Evolutionary conservation across 306 rosid species (phyloP), one percentile per base, ranked within the genome.

Genomic region (Vicia villosa): DNA sequence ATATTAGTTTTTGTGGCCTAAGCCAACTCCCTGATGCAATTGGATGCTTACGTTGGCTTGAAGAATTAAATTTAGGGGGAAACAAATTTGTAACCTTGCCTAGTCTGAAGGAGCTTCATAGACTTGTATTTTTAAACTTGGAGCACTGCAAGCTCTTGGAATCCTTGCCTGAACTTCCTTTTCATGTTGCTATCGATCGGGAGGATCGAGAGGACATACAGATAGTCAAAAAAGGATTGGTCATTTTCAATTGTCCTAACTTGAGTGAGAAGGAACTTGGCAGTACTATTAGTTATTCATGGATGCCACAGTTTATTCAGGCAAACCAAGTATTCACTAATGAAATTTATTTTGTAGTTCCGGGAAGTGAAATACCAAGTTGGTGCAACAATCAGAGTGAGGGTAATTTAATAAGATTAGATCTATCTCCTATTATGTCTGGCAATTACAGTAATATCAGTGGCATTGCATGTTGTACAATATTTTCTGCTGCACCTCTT

Each of bases 341-440:
- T 57, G 0, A 4, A 6, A 38, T 68, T 20, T 6, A 8, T 3
- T 11, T 21, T 21, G 40, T 69, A 54, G 22, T 69, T 69, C 74
- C 64, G 0, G 66, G 63, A 61, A 22, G 16, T 61, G 28, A 61
- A 72, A 61, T 47, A 9, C 69, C 77, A 47, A 62, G 38, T 20
- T 61, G 69, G 69, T 61, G 49, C 69, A 47, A 9, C 28, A 14
- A 49, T 47, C 63, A 61, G 14, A 17, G 12, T 5, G 45, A 4
- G 10, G 26, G 73, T 16, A 1, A 5, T 4, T 69, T 40, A 21
- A 69, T 54, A 38, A 54, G 5, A 14, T 9, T 69, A 0, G 41
- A 54, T 8, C 9, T 11, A 68, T 6, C 62, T 36, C n/a, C 37
- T 5, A 8, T 13, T 51, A 36, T 49, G 49, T 19, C 19, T 49